Conservation (phyloP, 768 basidiomycete genomes). For the Suillus bovinus region DNA sequence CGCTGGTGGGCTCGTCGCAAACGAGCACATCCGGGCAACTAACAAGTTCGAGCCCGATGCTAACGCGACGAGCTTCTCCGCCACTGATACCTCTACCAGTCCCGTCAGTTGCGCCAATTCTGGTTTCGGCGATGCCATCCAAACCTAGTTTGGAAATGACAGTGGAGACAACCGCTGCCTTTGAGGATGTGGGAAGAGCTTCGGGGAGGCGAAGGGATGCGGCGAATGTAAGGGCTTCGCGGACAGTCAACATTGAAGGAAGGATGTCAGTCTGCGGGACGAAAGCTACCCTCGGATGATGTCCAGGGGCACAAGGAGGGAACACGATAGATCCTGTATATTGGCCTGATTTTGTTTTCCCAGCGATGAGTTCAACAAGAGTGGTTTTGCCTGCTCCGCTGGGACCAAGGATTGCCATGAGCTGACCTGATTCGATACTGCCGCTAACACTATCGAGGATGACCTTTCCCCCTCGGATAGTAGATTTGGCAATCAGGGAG, state of each 20-base stretch:
- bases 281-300: slow-evolving; percentile 68
- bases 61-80: slow-evolving; percentile 88
- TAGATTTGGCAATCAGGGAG: background rate
- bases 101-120: slow-evolving; percentile 66
- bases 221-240: slow-evolving; percentile 82
- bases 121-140: slow-evolving; percentile 59
- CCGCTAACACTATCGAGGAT: slow-evolving; percentile 75
- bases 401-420: slow-evolving; percentile 92
- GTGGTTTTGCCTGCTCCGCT: slow-evolving; percentile 94
- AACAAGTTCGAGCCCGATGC: slow-evolving; percentile 87
- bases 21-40: slow-evolving; percentile 83
- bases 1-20: slow-evolving; percentile 83
- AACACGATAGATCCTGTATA: slow-evolving; percentile 67
- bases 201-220: slow-evolving; percentile 85
- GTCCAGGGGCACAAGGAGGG: slow-evolving; percentile 35
- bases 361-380: slow-evolving; percentile 86
- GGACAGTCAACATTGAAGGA: slow-evolving; percentile 76
- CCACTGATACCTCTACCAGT: slow-evolving; percentile 85
- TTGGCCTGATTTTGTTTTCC: slow-evolving; percentile 74
- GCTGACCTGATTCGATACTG: slow-evolving; percentile 70
- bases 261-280: slow-evolving; percentile 88
- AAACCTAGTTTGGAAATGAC: slow-evolving; percentile 83
- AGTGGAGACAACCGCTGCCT: slow-evolving; percentile 62
- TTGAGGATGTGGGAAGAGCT: slow-evolving; percentile 58
- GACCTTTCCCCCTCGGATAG: slow-evolving; percentile 42